Percentiles rank a stretch among this genome's conserved stretches.
Evolutionary conservation across 1,284 basidiomycete genomes (phyloP).

Genomic region (Moesziomyces antarcticus): DNA sequence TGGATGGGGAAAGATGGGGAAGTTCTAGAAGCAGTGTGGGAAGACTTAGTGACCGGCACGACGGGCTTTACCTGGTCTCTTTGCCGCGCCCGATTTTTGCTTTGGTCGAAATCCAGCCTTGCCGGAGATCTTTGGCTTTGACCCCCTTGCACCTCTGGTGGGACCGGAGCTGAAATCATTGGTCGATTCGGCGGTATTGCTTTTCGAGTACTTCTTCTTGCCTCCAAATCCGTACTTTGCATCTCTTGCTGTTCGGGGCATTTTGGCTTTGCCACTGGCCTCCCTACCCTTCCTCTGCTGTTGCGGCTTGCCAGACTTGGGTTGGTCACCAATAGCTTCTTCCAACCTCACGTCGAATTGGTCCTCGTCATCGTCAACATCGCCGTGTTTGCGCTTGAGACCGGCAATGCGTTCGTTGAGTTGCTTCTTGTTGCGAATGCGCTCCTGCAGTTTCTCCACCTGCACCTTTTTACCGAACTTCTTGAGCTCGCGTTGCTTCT

Average conservation of each 20-base stretch:
- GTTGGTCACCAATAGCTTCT: conserved; percentile 67
- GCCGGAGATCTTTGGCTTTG: conserved; percentile 30
- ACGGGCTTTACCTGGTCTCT: conserved; percentile 42
- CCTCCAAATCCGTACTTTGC: conserved; percentile 65
- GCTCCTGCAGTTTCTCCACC: conserved; percentile 82
- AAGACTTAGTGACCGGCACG: conserved; percentile 33
- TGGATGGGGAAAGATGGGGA: neutral
- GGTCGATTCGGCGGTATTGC: conserved; percentile 63
- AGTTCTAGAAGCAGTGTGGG: too few species aligned
- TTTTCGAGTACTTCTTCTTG: conserved; percentile 61
- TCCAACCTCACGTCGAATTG: conserved; percentile 81
- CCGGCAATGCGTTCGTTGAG: conserved; percentile 72
- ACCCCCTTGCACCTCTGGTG: conserved; percentile 27
- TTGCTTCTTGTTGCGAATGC: conserved; percentile 82
- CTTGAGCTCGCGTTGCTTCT: conserved; percentile 91
- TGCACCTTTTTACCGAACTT: conserved; percentile 98
- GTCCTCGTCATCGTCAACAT: conserved; percentile 38
- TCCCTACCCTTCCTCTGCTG: conserved; percentile 15
- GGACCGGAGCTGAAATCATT: conserved; percentile 56
- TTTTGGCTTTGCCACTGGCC: conserved; percentile 46
- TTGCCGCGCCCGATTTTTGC: conserved; percentile 38
- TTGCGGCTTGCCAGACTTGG: neutral
- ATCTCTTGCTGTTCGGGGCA: conserved; percentile 58
- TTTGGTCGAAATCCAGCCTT: conserved; percentile 42
- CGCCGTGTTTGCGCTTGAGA: conserved; percentile 74